phyloP scores from a whole-genome alignment of 495 filamentous ascomycete genomes.

The Talaromyces trachyspermus region DNA sequence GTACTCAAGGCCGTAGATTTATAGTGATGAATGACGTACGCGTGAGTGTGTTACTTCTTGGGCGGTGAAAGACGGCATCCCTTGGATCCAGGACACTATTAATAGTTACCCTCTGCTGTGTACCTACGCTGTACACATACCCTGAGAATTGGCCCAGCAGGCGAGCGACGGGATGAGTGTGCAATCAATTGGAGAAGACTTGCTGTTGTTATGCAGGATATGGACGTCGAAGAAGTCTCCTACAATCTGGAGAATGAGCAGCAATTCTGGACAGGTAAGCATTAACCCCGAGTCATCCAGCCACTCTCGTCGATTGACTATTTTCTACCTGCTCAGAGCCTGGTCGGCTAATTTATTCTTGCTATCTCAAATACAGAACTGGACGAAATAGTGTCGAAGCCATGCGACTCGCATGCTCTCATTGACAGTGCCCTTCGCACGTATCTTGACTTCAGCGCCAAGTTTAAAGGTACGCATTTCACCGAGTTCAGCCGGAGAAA shows the following conservation, averaged over 20 bases:
- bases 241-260: slow-evolving; percentile 73
- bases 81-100: too few species aligned
- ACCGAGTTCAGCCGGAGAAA: neutral
- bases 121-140: neutral
- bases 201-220: slow-evolving; percentile 40
- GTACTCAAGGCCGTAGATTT: too few species aligned
- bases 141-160: neutral
- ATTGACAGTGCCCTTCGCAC: slow-evolving; percentile 84
- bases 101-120: too few species aligned
- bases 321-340: neutral
- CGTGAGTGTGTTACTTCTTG: neutral
- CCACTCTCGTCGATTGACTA: too few species aligned
- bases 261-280: slow-evolving; percentile 86
- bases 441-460: slow-evolving; percentile 72
- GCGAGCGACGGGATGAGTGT: slow-evolving; percentile 6
- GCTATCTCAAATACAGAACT: slow-evolving; percentile 53
- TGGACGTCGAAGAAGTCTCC: slow-evolving; percentile 56
- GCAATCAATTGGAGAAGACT: neutral
- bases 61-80: slow-evolving; percentile 5
- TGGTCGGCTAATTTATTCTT: neutral
- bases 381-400: slow-evolving; percentile 65
- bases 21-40: too few species aligned
- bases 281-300: too few species aligned
- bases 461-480: slow-evolving; percentile 53
- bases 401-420: slow-evolving; percentile 64